These are phyloP conservation scores for Cenchrus purpureus DNA, from an alignment of 176 grass and related monocot species.

Conservation along the genomic window DNA sequence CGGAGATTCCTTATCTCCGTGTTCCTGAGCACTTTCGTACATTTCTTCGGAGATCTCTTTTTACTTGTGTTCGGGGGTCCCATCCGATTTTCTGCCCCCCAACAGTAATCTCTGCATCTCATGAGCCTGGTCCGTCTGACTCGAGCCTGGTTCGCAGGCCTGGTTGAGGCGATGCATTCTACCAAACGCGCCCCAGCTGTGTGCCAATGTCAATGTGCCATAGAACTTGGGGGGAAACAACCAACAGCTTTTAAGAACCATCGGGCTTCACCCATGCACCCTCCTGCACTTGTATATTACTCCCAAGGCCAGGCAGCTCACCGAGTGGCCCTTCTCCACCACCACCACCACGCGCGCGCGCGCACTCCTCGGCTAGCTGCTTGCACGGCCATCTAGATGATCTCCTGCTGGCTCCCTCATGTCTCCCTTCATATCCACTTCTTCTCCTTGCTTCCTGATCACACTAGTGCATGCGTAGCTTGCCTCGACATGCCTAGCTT, in stretches of 20 bases:
- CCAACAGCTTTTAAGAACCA: conserved; percentile 46
- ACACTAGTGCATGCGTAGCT: neutral
- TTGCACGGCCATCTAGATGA: conserved; percentile 23
- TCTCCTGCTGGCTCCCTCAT: conserved; percentile 20
- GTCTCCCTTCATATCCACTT: conserved; percentile 27
- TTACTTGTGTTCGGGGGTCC: too few species aligned
- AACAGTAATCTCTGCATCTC: too few species aligned
- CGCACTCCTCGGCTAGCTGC: neutral
- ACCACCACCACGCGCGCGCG: neutral
- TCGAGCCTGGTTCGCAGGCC: too few species aligned
- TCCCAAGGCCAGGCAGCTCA: conserved; percentile 35
- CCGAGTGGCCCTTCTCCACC: conserved; percentile 13
- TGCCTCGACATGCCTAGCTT: conserved; percentile 32
- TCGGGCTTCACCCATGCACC: conserved; percentile 42
- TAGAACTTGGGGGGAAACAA: conserved; percentile 39
- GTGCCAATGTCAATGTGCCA: neutral
- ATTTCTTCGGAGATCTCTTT: too few species aligned
- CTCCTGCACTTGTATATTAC: conserved; percentile 60
- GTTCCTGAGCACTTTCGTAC: too few species aligned
- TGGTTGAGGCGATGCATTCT: too few species aligned
- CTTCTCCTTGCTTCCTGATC: neutral
- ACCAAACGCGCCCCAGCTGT: neutral
- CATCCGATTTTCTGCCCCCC: too few species aligned
- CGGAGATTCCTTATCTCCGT: too few species aligned
- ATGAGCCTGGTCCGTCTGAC: too few species aligned